Percentiles rank a stretch among this genome's conserved stretches.
phyloP scores from a whole-genome alignment of 225 moss, liverwort and hornwort species.

The Lunularia cruciata region DNA sequence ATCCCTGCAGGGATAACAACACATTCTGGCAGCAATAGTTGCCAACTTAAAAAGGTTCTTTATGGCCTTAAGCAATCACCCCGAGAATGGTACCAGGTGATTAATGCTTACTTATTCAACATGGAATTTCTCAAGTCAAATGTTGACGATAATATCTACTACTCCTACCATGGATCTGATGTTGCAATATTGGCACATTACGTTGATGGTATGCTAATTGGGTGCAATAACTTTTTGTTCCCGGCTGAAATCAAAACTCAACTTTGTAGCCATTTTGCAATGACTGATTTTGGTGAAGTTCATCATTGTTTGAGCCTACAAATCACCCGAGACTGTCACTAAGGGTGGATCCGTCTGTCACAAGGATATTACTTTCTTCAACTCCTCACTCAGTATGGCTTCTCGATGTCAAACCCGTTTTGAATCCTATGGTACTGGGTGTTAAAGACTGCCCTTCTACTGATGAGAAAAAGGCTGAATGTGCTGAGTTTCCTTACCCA shows the following conservation, averaged over 20 bases:
- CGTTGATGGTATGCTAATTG: constrained; percentile 15
- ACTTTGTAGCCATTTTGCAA: background rate
- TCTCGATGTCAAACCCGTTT: background rate
- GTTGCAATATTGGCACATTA: constrained; percentile 7
- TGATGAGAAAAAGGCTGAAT: background rate
- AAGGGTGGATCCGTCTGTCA: background rate
- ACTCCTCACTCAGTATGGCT: no score
- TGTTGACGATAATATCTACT: constrained; percentile 16
- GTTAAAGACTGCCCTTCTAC: background rate
- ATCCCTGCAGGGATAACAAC: background rate
- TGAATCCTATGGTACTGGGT: background rate
- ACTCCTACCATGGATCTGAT: background rate
- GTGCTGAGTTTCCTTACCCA: background rate
- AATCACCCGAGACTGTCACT: background rate
- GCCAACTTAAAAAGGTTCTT: background rate
- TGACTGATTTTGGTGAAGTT: constrained; percentile 1
- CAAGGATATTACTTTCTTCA: no score
- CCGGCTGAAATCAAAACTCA: background rate
- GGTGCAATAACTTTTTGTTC: background rate
- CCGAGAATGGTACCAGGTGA: constrained; percentile 10
- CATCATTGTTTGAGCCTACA: background rate
- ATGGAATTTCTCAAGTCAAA: constrained; percentile 6
- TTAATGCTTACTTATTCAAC: background rate
- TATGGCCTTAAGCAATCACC: constrained; percentile 16
- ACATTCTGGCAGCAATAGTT: background rate